Conservation (phyloP, 495 filamentous ascomycete genomes). For the Hypoxylon rickii region DNA sequence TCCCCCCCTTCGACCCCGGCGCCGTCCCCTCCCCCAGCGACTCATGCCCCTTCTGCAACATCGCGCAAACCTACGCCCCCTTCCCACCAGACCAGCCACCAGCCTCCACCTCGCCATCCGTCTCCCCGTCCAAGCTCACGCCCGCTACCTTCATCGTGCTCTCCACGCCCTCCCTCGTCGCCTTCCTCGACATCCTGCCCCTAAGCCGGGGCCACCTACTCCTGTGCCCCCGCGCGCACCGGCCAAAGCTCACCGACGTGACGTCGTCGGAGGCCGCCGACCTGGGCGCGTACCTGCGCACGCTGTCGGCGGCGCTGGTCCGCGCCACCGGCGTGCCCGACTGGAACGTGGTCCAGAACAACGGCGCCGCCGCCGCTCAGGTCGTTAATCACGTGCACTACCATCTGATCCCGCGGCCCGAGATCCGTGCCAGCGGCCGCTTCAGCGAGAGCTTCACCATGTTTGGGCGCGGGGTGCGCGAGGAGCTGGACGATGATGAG, state of each 20-base stretch:
- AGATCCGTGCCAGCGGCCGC: conserved; percentile 48
- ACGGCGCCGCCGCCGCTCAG: conserved; percentile 84
- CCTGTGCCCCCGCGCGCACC: conserved; percentile 71
- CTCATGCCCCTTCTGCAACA: conserved; percentile 70
- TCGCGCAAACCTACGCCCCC: conserved; percentile 53
- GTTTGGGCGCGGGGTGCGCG: conserved; percentile 82
- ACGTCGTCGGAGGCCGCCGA: conserved; percentile 58
- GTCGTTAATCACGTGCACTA: conserved; percentile 91
- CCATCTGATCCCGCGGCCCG: conserved; percentile 81
- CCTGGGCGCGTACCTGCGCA: conserved; percentile 72
- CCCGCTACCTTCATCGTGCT: conserved; percentile 70
- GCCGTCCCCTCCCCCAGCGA: conserved; percentile 20
- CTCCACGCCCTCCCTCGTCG: conserved; percentile 71
- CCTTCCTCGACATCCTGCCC: conserved; percentile 91
- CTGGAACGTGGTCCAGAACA: conserved; percentile 96
- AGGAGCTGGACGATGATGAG: conserved; percentile 87
- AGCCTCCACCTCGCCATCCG: conserved; percentile 32
- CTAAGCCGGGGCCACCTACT: conserved; percentile 79
- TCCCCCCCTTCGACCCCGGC: conserved; percentile 34
- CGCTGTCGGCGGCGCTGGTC: conserved; percentile 72
- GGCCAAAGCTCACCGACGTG: conserved; percentile 71
- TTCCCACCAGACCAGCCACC: conserved; percentile 48
- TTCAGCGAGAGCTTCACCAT: conserved; percentile 68
- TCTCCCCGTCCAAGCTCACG: conserved; percentile 43
- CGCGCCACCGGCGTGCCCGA: conserved; percentile 67